Conservation (phyloP, 164 flowering plant species). For the Magnolia officinalis region DNA sequence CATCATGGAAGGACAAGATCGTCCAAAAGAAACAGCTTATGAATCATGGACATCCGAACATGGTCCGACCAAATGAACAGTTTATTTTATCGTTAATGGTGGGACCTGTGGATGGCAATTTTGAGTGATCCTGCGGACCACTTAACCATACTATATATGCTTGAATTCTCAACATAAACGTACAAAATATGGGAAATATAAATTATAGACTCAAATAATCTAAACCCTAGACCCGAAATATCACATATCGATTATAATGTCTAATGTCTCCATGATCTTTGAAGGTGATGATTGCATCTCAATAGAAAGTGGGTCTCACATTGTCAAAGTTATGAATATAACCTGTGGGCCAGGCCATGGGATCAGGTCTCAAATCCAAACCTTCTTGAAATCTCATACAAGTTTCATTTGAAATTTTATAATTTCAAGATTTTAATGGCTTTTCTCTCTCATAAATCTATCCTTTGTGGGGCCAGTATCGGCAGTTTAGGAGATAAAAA, state of each 20-base stretch:
- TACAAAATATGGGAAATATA: background rate
- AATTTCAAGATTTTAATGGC: no score
- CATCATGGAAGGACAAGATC: no score
- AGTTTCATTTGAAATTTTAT: background rate
- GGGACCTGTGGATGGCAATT: no score
- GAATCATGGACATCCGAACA: no score
- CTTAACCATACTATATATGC: background rate
- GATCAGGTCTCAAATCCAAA: slow-evolving; percentile 39
- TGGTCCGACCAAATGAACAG: no score
- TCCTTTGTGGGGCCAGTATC: slow-evolving; percentile 28
- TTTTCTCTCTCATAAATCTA: background rate
- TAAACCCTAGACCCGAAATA: background rate
- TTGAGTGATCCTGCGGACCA: no score
- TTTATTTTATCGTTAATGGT: no score
- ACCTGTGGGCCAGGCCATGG: slow-evolving; percentile 80
- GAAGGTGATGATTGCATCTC: slow-evolving; percentile 71
- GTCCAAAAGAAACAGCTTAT: no score
- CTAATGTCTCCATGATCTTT: background rate
- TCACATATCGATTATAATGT: background rate
- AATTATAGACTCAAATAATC: background rate
- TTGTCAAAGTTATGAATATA: slow-evolving; percentile 33
- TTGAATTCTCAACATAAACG: background rate
- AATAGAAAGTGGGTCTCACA: slow-evolving; percentile 42
- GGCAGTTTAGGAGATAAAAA: slow-evolving; percentile 55
- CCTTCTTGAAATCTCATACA: background rate